These are phyloP conservation scores for Colletotrichum scovillei DNA, from an alignment of 2,329 filamentous ascomycete genomes.

Conservation along the genomic window DNA sequence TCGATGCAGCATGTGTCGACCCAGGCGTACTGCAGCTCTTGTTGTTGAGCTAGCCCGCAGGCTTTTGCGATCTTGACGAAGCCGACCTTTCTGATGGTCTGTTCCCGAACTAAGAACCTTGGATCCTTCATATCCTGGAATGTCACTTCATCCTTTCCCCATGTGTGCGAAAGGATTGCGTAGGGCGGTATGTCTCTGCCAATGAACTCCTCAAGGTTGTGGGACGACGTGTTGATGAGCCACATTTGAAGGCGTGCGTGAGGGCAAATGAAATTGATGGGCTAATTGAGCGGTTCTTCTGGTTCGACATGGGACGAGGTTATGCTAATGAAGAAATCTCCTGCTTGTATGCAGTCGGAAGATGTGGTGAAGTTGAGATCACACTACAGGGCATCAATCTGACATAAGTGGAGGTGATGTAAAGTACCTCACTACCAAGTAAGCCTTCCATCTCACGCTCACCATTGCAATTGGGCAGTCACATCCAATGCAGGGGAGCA, in stretches of 20 bases:
- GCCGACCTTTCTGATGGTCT: not conserved
- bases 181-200: slow-evolving; percentile 24
- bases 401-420: too few relatives aligned
- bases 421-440: too few relatives aligned
- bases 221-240: not conserved
- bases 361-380: too few relatives aligned
- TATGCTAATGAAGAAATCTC: too few relatives aligned
- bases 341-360: too few relatives aligned
- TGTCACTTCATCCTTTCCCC: slow-evolving; percentile 39
- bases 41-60: slow-evolving; percentile 5
- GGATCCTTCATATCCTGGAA: slow-evolving; percentile 34
- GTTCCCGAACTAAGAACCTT: not conserved
- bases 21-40: slow-evolving; percentile 35
- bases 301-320: too few relatives aligned
- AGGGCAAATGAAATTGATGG: not conserved
- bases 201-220: not conserved
- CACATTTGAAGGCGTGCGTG: not conserved
- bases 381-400: too few relatives aligned
- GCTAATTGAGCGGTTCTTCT: too few relatives aligned
- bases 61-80: slow-evolving; percentile 27
- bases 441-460: too few relatives aligned
- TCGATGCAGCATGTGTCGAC: slow-evolving; percentile 42
- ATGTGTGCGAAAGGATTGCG: slow-evolving; percentile 43
- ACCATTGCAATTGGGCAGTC: too few relatives aligned
- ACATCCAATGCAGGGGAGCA: too few relatives aligned